Conservation (phyloP, 2,329 filamentous ascomycete genomes). For the Penicillium sp. region DNA sequence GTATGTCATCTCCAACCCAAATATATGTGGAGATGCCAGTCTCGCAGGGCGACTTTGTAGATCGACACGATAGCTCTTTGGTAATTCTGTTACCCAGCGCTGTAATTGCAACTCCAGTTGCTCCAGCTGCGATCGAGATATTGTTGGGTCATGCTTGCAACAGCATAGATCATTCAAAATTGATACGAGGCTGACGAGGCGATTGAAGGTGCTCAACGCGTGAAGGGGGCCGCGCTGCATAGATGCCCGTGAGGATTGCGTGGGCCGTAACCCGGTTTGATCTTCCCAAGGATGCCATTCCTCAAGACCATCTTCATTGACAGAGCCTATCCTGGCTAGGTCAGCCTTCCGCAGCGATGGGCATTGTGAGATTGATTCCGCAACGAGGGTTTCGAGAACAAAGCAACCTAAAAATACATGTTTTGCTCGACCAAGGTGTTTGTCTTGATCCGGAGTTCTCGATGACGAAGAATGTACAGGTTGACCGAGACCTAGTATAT, state of each 20-base stretch:
- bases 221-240: constrained; percentile 42
- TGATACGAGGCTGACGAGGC: constrained; percentile 41
- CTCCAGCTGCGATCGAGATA: constrained; percentile 26
- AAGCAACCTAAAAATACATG: constrained; percentile 53
- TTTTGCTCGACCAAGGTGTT: constrained; percentile 35
- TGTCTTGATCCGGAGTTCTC: constrained; percentile 33
- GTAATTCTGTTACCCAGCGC: constrained; percentile 30
- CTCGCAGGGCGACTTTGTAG: constrained; percentile 23
- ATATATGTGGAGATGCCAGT: constrained; percentile 31
- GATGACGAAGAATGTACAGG: constrained; percentile 50
- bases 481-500: constrained; percentile 23
- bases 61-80: constrained; percentile 29
- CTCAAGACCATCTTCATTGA: constrained; percentile 66
- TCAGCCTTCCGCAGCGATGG: constrained; percentile 52
- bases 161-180: constrained; percentile 34
- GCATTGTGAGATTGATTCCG: constrained; percentile 44
- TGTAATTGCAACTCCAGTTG: constrained; percentile 30
- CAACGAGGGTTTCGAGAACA: constrained; percentile 52
- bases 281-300: constrained; percentile 73
- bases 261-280: constrained; percentile 33
- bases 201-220: constrained; percentile 53
- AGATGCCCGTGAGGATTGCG: constrained; percentile 23
- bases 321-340: constrained; percentile 45
- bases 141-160: constrained; percentile 20
- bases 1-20: constrained; percentile 34